Evolutionary conservation across 1,139 yeast genomes (phyloP).

Genomic region (Candida smagusa): DNA sequence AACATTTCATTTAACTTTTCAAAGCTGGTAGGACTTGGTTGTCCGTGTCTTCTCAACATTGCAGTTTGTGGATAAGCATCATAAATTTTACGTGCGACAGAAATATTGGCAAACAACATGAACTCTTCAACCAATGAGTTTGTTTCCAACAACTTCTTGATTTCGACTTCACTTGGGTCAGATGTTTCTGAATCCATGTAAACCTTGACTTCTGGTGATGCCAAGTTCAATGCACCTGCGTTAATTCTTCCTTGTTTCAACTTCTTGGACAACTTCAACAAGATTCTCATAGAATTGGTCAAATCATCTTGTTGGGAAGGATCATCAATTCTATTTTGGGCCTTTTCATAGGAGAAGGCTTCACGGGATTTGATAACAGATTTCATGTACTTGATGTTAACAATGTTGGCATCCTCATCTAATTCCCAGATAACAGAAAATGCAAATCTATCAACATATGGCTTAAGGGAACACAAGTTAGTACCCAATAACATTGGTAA

Average conservation of each 20-base stretch:
- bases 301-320: constrained; percentile 71
- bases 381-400: constrained; percentile 78
- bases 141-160: constrained; percentile 82
- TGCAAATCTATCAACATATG: constrained; percentile 93
- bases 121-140: constrained; percentile 97
- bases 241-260: constrained; percentile 82
- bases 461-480: constrained; percentile 90
- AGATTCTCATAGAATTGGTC: constrained; percentile 83
- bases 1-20: constrained; percentile 87
- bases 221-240: constrained; percentile 95
- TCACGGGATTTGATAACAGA: constrained; percentile 89
- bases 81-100: constrained; percentile 89
- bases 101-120: constrained; percentile 94
- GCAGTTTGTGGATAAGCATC: constrained; percentile 97
- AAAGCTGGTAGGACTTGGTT: constrained; percentile 93
- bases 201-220: constrained; percentile 97
- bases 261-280: constrained; percentile 73
- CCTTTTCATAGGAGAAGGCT: constrained; percentile 93
- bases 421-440: constrained; percentile 96
- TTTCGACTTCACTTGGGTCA: constrained; percentile 94
- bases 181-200: constrained; percentile 96
- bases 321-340: constrained; percentile 90
- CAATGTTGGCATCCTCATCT: constrained; percentile 80
- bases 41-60: constrained; percentile 93
- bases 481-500: constrained; percentile 94